Evolutionary conservation across 371 early-diverging fungal genomes (phyloP).

Genomic region (Coemansia sp.): DNA sequence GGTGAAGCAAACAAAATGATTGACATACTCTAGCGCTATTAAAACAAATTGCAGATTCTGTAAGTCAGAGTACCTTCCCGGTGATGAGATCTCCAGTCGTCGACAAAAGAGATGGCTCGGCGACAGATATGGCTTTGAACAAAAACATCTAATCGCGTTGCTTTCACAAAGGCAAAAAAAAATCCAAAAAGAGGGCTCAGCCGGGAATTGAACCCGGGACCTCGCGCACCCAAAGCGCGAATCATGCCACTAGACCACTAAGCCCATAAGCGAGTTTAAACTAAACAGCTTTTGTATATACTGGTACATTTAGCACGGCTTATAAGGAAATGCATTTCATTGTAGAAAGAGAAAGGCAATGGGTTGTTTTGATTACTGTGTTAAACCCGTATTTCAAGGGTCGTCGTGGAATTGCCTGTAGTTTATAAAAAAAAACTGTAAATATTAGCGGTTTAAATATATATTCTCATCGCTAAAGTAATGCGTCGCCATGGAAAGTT

Average conservation of each 20-base stretch:
- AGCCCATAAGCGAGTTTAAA: constrained; percentile 6
- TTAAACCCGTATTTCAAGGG: not conserved
- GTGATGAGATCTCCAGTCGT: not conserved
- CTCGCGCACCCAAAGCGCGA: constrained; percentile 35
- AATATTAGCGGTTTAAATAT: no score
- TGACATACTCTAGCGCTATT: not conserved
- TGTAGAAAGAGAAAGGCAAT: not conserved
- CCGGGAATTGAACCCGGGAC: constrained; percentile 39
- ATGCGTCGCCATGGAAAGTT: no score
- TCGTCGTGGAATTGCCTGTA: not conserved
- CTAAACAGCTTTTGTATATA: not conserved
- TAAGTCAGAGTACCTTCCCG: not conserved
- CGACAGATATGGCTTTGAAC: not conserved
- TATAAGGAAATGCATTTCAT: not conserved
- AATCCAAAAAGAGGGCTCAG: constrained; percentile 6
- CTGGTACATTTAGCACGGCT: not conserved
- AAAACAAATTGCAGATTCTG: not conserved
- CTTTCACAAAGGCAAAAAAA: not conserved
- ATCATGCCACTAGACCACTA: constrained; percentile 13
- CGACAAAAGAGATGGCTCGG: not conserved
- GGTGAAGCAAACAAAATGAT: not conserved
- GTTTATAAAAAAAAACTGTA: no score
- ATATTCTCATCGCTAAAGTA: no score
- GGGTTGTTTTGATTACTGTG: no score
- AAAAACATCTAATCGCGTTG: not conserved